phyloP scores from a whole-genome alignment of 139 green algal species.

The Picocystis salinarum region DNA sequence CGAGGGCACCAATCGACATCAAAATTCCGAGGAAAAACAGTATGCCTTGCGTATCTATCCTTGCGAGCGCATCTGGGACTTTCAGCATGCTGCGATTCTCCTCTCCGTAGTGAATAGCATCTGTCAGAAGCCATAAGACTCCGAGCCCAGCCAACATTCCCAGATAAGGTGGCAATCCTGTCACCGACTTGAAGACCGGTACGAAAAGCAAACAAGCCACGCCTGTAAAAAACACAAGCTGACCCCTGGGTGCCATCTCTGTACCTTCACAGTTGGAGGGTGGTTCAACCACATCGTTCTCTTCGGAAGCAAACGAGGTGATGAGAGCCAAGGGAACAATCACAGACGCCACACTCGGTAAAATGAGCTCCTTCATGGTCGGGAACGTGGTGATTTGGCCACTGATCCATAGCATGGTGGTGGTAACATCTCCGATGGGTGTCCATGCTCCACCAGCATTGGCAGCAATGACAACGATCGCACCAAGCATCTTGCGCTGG shows the following conservation, averaged over 20 bases:
- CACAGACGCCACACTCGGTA: conserved; percentile 21
- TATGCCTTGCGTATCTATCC: conserved; percentile 42
- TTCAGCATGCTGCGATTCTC: conserved; percentile 13
- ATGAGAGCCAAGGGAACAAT: conserved; percentile 26
- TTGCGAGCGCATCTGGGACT: conserved; percentile 22
- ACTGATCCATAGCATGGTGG: conserved; percentile 62
- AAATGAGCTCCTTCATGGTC: conserved; percentile 32
- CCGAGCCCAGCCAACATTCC: conserved; percentile 46
- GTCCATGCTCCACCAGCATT: conserved; percentile 58
- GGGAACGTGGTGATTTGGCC: conserved; percentile 34
- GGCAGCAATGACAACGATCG: conserved; percentile 43
- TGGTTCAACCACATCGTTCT: conserved; percentile 2
- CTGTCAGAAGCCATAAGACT: conserved; percentile 48
- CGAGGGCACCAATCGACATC: conserved; percentile 35
- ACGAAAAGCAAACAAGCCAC: conserved; percentile 39
- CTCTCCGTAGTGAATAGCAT: conserved; percentile 47
- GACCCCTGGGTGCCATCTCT: conserved; percentile 21
- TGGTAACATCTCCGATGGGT: conserved; percentile 53
- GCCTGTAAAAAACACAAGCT: conserved; percentile 34
- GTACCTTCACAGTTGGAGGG: too few species aligned
- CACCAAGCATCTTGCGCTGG: conserved; percentile 33
- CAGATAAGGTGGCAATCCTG: conserved; percentile 45
- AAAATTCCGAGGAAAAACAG: conserved; percentile 61
- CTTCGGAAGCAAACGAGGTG: conserved; percentile 13
- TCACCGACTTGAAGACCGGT: conserved; percentile 37